phyloP scores from a whole-genome alignment of 768 basidiomycete species.

The Suillus americanus region DNA sequence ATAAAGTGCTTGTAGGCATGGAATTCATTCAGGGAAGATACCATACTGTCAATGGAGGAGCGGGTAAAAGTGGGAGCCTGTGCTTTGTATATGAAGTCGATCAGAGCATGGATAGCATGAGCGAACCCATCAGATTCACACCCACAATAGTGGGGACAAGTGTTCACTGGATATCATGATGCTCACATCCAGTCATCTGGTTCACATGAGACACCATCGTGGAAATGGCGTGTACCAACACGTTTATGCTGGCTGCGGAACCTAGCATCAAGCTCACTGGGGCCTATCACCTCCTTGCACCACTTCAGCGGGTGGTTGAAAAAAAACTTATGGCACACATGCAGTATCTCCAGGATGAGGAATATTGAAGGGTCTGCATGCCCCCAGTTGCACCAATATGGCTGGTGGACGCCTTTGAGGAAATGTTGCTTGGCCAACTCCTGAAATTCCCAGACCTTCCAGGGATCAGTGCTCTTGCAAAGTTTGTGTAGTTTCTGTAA shows the following conservation, averaged over 20 bases:
- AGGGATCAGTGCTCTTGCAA: constrained; percentile 13
- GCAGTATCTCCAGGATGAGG: constrained; percentile 16
- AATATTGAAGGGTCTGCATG: constrained; percentile 17
- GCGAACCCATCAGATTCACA: background rate
- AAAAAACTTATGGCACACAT: background rate
- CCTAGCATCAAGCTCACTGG: background rate
- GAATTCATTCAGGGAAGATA: background rate
- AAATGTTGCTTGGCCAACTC: constrained; percentile 15
- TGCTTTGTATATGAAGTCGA: constrained; percentile 6
- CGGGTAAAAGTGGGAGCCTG: background rate
- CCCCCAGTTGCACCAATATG: constrained; percentile 26
- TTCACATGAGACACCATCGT: constrained; percentile 38
- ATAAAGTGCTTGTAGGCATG: background rate
- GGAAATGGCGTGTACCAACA: constrained; percentile 35
- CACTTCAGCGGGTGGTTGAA: background rate
- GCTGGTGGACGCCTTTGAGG: constrained; percentile 30
- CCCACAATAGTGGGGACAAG: constrained; percentile 30
- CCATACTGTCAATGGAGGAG: background rate
- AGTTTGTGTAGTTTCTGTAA: background rate
- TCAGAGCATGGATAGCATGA: background rate
- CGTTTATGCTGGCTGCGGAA: constrained; percentile 10
- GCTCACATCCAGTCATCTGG: constrained; percentile 40
- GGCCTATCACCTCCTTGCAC: background rate
- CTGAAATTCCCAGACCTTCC: constrained; percentile 20
- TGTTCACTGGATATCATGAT: constrained; percentile 35